These are phyloP conservation scores for Citeromyces nyonsensis DNA, from an alignment of 805 yeast genomes.

Conservation along the genomic window DNA sequence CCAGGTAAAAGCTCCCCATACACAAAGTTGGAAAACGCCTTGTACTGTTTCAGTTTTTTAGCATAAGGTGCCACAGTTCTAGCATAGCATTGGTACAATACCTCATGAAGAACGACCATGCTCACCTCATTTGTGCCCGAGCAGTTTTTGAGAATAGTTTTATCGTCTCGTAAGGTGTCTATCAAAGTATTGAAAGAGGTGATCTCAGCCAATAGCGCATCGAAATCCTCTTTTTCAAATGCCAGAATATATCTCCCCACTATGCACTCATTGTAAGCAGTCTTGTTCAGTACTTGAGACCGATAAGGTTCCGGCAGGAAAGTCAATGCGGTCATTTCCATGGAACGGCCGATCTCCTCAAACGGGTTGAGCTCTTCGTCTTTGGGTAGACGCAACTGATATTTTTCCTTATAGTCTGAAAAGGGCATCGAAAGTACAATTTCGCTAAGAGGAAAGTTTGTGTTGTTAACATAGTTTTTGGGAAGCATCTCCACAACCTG, in stretches of 20 bases:
- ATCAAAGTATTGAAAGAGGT: conserved; percentile 27
- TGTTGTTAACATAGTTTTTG: conserved; percentile 6
- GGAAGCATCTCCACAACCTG: no score
- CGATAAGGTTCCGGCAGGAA: conserved; percentile 22
- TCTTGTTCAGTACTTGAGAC: conserved; percentile 16
- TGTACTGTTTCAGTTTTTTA: conserved; percentile 46
- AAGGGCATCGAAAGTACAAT: conserved; percentile 17
- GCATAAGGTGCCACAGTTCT: conserved; percentile 70
- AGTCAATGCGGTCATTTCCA: conserved; percentile 22
- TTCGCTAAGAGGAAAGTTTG: conserved; percentile 10
- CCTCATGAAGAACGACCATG: conserved; percentile 38
- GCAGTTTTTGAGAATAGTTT: not conserved
- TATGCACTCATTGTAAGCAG: conserved; percentile 18
- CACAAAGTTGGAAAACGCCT: conserved; percentile 80
- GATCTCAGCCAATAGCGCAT: conserved; percentile 16
- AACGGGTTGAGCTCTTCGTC: conserved; percentile 47
- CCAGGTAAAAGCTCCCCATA: conserved; percentile 83
- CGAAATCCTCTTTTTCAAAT: conserved; percentile 13
- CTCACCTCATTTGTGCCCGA: conserved; percentile 14
- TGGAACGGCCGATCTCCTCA: conserved; percentile 38
- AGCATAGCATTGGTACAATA: conserved; percentile 58
- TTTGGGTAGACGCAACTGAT: conserved; percentile 30
- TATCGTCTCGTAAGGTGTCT: conserved; percentile 10
- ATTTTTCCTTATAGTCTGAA: conserved; percentile 34
- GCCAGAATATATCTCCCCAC: conserved; percentile 21